Evolutionary conservation across 148 eudicot genomes (phyloP).

Genomic region (Dysphania ambrosioides): DNA sequence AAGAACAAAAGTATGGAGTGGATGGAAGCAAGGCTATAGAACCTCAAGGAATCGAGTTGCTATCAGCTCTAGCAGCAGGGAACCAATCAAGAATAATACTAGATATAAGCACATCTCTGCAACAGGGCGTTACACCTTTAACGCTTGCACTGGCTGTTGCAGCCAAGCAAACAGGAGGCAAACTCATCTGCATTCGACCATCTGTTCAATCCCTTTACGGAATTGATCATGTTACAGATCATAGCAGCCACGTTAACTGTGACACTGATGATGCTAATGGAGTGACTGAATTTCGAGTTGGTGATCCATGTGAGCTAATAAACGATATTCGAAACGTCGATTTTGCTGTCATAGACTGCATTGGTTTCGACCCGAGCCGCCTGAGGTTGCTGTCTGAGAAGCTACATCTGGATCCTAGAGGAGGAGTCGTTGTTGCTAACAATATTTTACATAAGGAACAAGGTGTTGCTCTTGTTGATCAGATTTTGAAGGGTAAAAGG

Average conservation of each 20-base stretch:
- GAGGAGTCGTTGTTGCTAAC: constrained; percentile 23
- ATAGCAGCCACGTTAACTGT: background rate
- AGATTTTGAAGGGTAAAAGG: constrained; percentile 20
- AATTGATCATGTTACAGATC: background rate
- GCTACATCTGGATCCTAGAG: constrained; percentile 20
- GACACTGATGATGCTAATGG: background rate
- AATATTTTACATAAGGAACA: constrained; percentile 16
- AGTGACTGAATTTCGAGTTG: constrained; percentile 23
- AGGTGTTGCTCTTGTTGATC: constrained; percentile 27
- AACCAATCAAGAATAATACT: constrained; percentile 29
- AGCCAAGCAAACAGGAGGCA: constrained; percentile 28
- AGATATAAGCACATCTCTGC: constrained; percentile 14
- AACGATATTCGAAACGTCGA: constrained; percentile 17
- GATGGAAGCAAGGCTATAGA: constrained; percentile 15
- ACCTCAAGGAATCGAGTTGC: constrained; percentile 29
- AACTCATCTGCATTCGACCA: constrained; percentile 27
- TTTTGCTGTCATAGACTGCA: constrained; percentile 28
- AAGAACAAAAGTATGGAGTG: background rate
- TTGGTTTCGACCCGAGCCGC: background rate
- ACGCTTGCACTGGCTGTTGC: constrained; percentile 30
- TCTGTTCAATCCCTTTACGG: background rate
- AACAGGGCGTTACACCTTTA: constrained; percentile 16
- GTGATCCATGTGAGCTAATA: constrained; percentile 24
- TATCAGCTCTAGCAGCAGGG: constrained; percentile 42
- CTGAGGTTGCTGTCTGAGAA: constrained; percentile 7